Conservation (phyloP, 345 rosid genomes). For the Cardamine occulta region DNA sequence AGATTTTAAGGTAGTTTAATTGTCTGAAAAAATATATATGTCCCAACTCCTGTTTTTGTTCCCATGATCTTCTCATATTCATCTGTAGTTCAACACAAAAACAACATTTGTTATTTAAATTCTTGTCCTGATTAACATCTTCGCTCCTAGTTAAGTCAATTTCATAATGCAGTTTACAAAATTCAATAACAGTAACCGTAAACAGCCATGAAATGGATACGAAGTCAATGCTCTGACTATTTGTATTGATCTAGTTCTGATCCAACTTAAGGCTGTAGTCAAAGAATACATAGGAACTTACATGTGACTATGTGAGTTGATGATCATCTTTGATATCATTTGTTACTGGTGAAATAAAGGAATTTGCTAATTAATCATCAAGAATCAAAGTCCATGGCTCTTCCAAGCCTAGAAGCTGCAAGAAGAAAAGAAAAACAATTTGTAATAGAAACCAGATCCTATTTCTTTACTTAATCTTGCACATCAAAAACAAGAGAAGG, state of each 20-base stretch:
- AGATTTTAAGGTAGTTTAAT: too few relatives aligned
- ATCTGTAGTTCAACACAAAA: constrained; percentile 42
- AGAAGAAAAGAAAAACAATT: not conserved
- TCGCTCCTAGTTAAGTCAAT: not conserved
- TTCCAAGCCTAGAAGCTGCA: constrained; percentile 70
- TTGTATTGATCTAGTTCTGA: too few relatives aligned
- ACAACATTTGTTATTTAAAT: constrained; percentile 11
- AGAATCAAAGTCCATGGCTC: constrained; percentile 66
- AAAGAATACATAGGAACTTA: constrained; percentile 45
- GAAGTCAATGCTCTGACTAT: too few relatives aligned
- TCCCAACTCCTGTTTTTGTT: constrained; percentile 91
- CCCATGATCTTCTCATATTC: constrained; percentile 93
- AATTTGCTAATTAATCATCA: constrained; percentile 90
- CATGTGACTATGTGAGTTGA: constrained; percentile 55
- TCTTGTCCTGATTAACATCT: not conserved
- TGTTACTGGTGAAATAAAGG: constrained; percentile 76
- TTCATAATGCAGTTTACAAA: not conserved
- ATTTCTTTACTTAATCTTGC: not conserved
- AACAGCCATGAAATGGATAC: too few relatives aligned
- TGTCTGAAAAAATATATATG: constrained; percentile 33
- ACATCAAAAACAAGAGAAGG: constrained; percentile 7
- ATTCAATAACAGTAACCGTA: too few relatives aligned
- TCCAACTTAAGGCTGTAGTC: too few relatives aligned
- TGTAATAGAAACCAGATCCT: not conserved
- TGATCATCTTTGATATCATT: constrained; percentile 35